Evolutionary conservation across 495 filamentous ascomycete species (phyloP), one percentile per base, ranked within the genome.

Genomic region (Hypoxylon crocopeplum): DNA sequence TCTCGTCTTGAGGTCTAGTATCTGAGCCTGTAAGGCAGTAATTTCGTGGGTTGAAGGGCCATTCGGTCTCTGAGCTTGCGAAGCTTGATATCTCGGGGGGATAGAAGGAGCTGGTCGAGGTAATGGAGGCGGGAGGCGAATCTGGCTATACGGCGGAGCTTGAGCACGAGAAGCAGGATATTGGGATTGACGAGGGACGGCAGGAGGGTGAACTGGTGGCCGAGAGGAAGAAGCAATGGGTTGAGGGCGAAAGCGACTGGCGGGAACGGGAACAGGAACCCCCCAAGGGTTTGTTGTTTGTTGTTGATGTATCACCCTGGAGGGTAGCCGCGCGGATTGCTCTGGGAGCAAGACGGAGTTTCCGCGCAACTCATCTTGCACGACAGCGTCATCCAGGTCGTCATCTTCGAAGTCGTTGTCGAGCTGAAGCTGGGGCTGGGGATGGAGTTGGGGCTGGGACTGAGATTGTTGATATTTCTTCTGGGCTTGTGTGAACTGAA

Each of bases 401-500:
- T 74, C 70, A 20, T 72, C 70, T 24, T 71, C 72, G 48, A 64
- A 50, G 10, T 52, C 56, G 19, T 64, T 55, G 16, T 38, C 44
- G 15, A 51, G 30, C 17, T 64, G 48, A 4, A 38, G 54, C 37
- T 73, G 75, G 7, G 70, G 55, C 39, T 60, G 67, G 10, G 52
- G 49, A 0, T 56, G 34, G 15, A 51, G 30, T 13, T 64, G 48
- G 6, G 39, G 54, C 37, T 73, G 75, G 7, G 70, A 55, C 39
- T 60, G 67, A 10, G 52, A 51, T 0, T 56, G 34, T 25, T 38
- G 50, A 17, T 64, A 62, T 11, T 57, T 59, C 39, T 56, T 66
- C 40, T 75, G 75, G 37, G 66, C 77, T 41, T 81, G 78, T 21
- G 78, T 81, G 42, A 67, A 71, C 47, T 76, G 73, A 53, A 81